phyloP scores from a whole-genome alignment of 2,329 filamentous ascomycete genomes.

The Penicillium capsulatum region DNA sequence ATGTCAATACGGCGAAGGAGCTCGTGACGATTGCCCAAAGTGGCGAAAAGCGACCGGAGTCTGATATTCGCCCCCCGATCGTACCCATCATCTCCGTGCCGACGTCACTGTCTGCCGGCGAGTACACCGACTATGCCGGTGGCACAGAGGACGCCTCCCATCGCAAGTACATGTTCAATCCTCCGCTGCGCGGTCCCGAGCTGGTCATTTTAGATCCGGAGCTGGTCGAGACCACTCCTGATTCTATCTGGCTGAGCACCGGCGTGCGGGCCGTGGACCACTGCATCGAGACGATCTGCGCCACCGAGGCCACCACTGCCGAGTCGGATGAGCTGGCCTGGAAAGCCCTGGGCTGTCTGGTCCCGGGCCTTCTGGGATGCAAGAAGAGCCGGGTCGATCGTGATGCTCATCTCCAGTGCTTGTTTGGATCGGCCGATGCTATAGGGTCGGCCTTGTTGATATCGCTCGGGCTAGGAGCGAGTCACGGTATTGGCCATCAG shows the following conservation, averaged over 20 bases:
- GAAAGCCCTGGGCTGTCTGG: conserved; percentile 40
- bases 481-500: conserved; percentile 53
- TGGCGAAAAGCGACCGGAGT: conserved; percentile 23
- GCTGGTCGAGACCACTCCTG: conserved; percentile 50
- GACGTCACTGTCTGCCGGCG: conserved; percentile 42
- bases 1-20: conserved; percentile 36
- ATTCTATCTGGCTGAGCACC: conserved; percentile 54
- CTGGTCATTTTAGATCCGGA: conserved; percentile 56
- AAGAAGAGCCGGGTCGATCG: conserved; percentile 37
- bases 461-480: conserved; percentile 46
- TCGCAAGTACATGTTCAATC: conserved; percentile 37
- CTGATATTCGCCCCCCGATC: conserved; percentile 16
- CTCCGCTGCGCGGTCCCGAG: conserved; percentile 42
- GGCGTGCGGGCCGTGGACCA: conserved; percentile 57
- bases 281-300: conserved; percentile 54
- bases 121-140: conserved; percentile 42
- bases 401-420: conserved; percentile 46
- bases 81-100: conserved; percentile 40
- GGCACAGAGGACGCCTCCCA: conserved; percentile 35
- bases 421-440: conserved; percentile 51
- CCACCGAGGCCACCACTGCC: conserved; percentile 30
- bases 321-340: conserved; percentile 38
- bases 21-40: conserved; percentile 37
- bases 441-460: conserved; percentile 47
- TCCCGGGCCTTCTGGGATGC: conserved; percentile 43